Percentiles rank a stretch among this genome's conserved stretches.
Conservation (phyloP, 2,329 filamentous ascomycete species). For the Aspergillus sp. region DNA sequence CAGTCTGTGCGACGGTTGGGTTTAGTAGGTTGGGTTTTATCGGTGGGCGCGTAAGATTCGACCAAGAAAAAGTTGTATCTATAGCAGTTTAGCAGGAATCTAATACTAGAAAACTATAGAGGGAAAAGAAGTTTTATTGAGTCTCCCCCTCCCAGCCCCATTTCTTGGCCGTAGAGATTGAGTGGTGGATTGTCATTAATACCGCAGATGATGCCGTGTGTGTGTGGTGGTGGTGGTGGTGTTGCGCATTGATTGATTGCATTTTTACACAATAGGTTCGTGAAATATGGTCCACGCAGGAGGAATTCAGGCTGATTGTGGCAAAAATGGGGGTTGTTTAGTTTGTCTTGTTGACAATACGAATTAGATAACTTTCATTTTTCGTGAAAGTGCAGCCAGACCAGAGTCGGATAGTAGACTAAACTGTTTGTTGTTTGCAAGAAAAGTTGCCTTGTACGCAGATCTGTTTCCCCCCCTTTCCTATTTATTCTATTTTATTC, state of each 20-base stretch:
- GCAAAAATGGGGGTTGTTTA: not conserved
- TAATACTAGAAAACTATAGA: not conserved
- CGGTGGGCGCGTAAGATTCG: constrained; percentile 16
- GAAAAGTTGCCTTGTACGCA: not conserved
- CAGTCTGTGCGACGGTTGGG: constrained; percentile 10
- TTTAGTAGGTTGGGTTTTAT: not conserved
- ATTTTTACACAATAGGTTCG: no score
- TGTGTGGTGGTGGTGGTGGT: no score
- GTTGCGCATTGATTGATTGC: not conserved
- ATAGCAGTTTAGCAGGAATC: no score
- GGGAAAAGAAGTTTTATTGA: constrained; percentile 6
- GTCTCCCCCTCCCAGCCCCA: not conserved
- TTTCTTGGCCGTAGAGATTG: constrained; percentile 7
- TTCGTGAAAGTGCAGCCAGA: no score
- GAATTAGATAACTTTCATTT: no score
- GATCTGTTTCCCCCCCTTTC: not conserved
- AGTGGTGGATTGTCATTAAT: not conserved
- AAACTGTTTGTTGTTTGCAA: not conserved
- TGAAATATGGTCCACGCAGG: not conserved
- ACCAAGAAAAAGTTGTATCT: no score
- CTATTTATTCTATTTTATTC: not conserved
- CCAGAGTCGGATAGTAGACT: no score
- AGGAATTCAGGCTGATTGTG: constrained; percentile 3
- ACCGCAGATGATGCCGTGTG: not conserved
- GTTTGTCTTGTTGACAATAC: no score